phyloP scores from a whole-genome alignment of 441 rosid species.

The Croton laevigatus region DNA sequence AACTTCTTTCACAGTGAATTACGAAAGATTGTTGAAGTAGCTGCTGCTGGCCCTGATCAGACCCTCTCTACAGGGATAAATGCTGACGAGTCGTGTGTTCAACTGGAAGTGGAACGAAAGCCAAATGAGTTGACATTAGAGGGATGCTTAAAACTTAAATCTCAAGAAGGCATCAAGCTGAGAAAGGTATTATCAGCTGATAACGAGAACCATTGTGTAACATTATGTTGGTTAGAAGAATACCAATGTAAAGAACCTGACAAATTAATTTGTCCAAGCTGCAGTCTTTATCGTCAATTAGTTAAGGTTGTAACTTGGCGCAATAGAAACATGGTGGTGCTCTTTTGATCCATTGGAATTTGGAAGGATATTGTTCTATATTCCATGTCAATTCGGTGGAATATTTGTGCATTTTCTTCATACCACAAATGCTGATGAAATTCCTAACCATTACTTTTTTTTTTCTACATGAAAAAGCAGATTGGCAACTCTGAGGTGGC shows the following conservation, averaged over 20 bases:
- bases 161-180: conserved; percentile 8
- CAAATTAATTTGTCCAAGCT: background rate
- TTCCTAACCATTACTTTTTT: conserved; percentile 3
- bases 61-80: conserved; percentile 15
- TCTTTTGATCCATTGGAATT: background rate
- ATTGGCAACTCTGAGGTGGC: conserved; percentile 19
- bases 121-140: conserved; percentile 21
- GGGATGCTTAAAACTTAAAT: conserved; percentile 27
- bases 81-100: conserved; percentile 19
- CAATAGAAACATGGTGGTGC: background rate
- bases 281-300: background rate
- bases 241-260: background rate
- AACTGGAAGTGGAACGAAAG: conserved; percentile 31
- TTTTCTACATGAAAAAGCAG: conserved; percentile 27
- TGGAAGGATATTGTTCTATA: background rate
- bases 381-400: background rate
- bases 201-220: background rate
- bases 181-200: conserved; percentile 32
- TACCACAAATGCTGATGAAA: background rate
- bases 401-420: background rate
- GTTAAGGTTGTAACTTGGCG: background rate
- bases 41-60: conserved; percentile 25
- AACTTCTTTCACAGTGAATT: conserved; percentile 32
- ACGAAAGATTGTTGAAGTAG: conserved; percentile 34
- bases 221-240: background rate